phyloP scores from a whole-genome alignment of 1,284 basidiomycete species.

The Athelia psychrophila region DNA sequence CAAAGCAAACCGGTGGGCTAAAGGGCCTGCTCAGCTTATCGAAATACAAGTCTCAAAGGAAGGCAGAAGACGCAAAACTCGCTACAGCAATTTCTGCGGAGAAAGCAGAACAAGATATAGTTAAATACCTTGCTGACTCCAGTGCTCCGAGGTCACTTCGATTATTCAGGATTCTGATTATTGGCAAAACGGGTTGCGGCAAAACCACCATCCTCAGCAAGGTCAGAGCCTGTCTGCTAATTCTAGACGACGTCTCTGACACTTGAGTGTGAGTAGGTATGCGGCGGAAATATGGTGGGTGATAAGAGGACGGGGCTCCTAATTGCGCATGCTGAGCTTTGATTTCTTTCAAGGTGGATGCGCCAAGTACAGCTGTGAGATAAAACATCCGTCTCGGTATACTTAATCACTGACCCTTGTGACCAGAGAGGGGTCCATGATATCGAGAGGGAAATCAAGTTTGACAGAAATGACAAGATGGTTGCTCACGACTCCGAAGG shows the following conservation, averaged over 20 bases:
- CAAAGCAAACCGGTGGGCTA: no score
- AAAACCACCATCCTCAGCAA: slow-evolving; percentile 3
- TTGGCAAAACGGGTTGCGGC: slow-evolving; percentile 3
- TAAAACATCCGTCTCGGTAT: neutral
- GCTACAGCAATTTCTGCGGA: no score
- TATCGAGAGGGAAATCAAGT: slow-evolving; percentile 2
- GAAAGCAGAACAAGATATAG: no score
- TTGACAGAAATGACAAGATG: neutral
- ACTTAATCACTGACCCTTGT: neutral
- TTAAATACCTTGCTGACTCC: no score
- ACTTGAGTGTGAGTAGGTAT: neutral
- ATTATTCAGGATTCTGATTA: slow-evolving; percentile 1
- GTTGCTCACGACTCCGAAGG: slow-evolving; percentile 6
- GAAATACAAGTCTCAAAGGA: no score
- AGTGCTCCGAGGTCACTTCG: no score
- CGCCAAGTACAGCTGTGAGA: neutral
- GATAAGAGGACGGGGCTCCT: neutral
- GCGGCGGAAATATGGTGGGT: neutral
- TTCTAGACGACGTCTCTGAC: neutral
- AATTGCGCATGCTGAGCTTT: neutral
- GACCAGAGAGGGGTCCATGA: slow-evolving; percentile 1
- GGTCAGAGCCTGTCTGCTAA: neutral
- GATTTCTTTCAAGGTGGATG: neutral
- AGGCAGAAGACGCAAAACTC: no score
- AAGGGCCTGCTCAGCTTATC: no score